phyloP scores from a whole-genome alignment of 306 rosid genomes.

The Sphenostylis stenocarpa region DNA sequence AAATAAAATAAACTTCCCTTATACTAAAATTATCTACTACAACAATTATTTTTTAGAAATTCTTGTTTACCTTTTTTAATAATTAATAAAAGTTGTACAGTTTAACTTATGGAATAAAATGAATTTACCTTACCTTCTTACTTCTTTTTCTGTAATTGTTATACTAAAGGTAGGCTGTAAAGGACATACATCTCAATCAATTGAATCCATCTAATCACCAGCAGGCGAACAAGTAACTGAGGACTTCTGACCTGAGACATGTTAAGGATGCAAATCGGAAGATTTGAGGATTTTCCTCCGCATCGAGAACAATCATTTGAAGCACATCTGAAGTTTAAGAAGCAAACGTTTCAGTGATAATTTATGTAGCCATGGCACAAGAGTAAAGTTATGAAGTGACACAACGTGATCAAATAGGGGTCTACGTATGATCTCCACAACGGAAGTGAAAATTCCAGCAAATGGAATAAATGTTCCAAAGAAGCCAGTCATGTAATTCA shows the following conservation, averaged over 20 bases:
- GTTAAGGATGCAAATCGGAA: not conserved
- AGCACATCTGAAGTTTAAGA: not conserved
- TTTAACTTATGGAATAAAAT: no score
- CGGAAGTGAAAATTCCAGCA: not conserved
- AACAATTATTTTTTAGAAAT: no score
- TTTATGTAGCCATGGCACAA: not conserved
- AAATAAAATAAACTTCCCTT: no score
- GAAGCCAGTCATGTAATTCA: conserved; percentile 2
- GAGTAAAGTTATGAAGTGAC: not conserved
- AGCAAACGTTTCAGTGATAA: not conserved
- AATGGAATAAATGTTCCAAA: not conserved
- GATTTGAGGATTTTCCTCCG: not conserved
- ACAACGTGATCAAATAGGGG: not conserved
- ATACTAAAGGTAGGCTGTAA: no score
- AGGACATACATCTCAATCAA: no score
- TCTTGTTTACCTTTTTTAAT: no score
- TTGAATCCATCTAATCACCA: no score
- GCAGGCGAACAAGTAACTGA: not conserved
- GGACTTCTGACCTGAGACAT: not conserved
- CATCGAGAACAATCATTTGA: not conserved
- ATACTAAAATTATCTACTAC: no score
- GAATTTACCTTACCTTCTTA: no score
- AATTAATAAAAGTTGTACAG: no score
- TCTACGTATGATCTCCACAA: not conserved
- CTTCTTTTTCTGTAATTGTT: no score